Percentiles rank a stretch among this genome's conserved stretches.
Conservation (phyloP, 2,329 filamentous ascomycete species). For the Myrmaecium sp. region DNA sequence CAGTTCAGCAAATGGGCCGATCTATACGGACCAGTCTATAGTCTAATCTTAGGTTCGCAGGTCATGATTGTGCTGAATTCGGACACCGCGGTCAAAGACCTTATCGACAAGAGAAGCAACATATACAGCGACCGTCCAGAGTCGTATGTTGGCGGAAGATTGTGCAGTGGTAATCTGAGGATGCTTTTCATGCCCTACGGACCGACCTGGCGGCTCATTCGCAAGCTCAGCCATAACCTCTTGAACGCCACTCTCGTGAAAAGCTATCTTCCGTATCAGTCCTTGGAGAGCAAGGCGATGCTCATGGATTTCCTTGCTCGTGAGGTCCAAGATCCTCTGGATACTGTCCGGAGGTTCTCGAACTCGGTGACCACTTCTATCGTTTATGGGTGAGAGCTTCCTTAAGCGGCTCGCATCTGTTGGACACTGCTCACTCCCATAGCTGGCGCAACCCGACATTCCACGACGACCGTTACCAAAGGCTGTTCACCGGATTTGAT, state of each 20-base stretch:
- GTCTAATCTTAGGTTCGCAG: conserved; percentile 32
- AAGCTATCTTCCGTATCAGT: conserved; percentile 31
- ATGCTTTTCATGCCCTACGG: conserved; percentile 9
- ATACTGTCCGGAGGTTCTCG: conserved; percentile 32
- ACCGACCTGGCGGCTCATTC: conserved; percentile 8
- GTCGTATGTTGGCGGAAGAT: conserved; percentile 21
- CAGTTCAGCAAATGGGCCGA: conserved; percentile 37
- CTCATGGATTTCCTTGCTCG: conserved; percentile 30
- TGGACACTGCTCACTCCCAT: conserved; percentile 3
- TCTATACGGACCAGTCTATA: conserved; percentile 36
- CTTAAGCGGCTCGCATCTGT: neutral
- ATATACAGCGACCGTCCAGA: conserved; percentile 33
- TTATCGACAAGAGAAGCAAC: conserved; percentile 32
- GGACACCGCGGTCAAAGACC: conserved; percentile 30
- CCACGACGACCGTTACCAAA: conserved; percentile 25
- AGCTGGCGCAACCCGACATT: conserved; percentile 20
- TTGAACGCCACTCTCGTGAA: conserved; percentile 7
- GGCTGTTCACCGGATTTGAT: conserved; percentile 27
- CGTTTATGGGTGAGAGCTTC: conserved; percentile 26
- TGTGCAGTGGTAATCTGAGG: conserved; percentile 7
- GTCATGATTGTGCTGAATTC: conserved; percentile 31
- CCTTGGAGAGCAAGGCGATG: conserved; percentile 39
- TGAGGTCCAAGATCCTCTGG: conserved; percentile 24
- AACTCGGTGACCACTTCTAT: conserved; percentile 33
- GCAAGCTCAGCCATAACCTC: conserved; percentile 6